Conservation (phyloP, 306 rosid genomes). For the Corylus americana region DNA sequence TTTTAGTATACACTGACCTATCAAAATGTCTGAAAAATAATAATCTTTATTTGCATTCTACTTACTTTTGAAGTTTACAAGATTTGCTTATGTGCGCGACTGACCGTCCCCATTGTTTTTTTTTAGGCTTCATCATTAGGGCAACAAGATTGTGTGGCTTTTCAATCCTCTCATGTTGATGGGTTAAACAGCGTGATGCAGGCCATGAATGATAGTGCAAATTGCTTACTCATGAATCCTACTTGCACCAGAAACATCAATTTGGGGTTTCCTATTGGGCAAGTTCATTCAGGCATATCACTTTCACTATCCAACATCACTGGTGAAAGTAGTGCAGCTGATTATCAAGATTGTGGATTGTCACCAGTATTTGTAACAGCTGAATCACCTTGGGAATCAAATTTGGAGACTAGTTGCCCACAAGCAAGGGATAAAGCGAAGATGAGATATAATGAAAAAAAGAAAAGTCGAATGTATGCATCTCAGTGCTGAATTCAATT, state of each 20-base stretch:
- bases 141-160: constrained; percentile 53
- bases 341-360: constrained; percentile 65
- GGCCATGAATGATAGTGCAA: constrained; percentile 42
- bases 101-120: constrained; percentile 25
- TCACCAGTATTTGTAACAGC: constrained; percentile 57
- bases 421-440: constrained; percentile 80
- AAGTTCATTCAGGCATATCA: constrained; percentile 59
- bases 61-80: background rate
- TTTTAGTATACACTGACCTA: background rate
- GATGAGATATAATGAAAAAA: constrained; percentile 85
- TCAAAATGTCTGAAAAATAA: background rate
- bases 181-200: constrained; percentile 50
- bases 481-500: constrained; percentile 21
- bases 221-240: constrained; percentile 49
- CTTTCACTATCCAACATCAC: constrained; percentile 58
- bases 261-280: constrained; percentile 63
- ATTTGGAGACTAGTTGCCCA: constrained; percentile 55
- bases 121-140: constrained; percentile 62
- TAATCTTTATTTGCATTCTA: background rate
- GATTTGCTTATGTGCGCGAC: constrained; percentile 18
- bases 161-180: constrained; percentile 47
- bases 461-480: constrained; percentile 76
- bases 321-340: constrained; percentile 57
- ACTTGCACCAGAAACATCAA: constrained; percentile 46
- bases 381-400: constrained; percentile 68